phyloP scores from a whole-genome alignment of 2,329 filamentous ascomycete genomes.

The Aspergillus aculeatus region DNA sequence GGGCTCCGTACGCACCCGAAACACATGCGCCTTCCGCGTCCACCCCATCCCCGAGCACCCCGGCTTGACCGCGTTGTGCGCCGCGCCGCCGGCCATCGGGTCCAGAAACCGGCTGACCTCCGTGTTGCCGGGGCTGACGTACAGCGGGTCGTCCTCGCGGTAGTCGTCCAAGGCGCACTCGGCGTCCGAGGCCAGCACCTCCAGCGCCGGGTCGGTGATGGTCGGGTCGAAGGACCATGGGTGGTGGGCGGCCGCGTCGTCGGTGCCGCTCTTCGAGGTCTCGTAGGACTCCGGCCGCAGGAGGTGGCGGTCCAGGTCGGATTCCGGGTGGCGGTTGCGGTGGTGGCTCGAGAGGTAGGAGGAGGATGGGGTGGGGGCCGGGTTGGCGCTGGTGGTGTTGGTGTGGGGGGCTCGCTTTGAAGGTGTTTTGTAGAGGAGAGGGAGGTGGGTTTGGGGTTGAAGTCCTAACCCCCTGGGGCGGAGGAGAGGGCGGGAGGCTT shows the following conservation, averaged over 20 bases:
- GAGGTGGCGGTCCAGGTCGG: slow-evolving; percentile 18
- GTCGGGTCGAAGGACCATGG: slow-evolving; percentile 27
- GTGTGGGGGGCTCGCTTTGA: too few relatives aligned
- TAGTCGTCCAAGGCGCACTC: slow-evolving; percentile 22
- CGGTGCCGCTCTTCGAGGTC: slow-evolving; percentile 26
- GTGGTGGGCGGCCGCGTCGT: slow-evolving; percentile 28
- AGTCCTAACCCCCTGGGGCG: background rate
- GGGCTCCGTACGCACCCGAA: slow-evolving; percentile 17
- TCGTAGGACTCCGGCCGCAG: slow-evolving; percentile 22
- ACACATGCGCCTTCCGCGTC: slow-evolving; percentile 23
- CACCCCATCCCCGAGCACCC: slow-evolving; percentile 24
- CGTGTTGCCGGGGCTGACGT: slow-evolving; percentile 24
- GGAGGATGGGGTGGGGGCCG: background rate
- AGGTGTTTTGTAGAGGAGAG: too few relatives aligned
- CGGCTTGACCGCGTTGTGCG: slow-evolving; percentile 14
- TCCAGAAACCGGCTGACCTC: slow-evolving; percentile 22
- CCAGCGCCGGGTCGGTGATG: slow-evolving; percentile 21
- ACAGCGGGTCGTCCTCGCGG: slow-evolving; percentile 22
- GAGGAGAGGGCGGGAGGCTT: background rate
- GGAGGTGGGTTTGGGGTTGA: too few relatives aligned
- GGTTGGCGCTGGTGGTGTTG: background rate
- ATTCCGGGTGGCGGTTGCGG: background rate
- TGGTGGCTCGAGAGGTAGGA: background rate
- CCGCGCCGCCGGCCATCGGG: slow-evolving; percentile 18
- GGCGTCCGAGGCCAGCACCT: slow-evolving; percentile 21